Percentiles rank a stretch among this genome's conserved stretches.
Conservation (phyloP, 1,284 basidiomycete species). For the Moesziomyces sp. region DNA sequence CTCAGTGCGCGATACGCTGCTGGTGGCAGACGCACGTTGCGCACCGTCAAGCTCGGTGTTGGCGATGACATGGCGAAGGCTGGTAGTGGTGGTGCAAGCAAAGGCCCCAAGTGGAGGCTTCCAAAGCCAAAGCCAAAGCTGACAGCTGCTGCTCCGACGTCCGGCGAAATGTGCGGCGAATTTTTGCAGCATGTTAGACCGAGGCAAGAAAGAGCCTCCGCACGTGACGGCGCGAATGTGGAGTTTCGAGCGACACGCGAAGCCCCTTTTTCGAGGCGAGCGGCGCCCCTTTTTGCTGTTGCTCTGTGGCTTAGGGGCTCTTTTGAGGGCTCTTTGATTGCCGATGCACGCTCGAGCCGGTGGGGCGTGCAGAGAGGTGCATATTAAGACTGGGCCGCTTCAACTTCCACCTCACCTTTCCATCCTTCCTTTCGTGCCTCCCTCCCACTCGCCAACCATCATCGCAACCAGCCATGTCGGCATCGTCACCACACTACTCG, state of each 20-base stretch:
- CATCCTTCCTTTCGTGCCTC: constrained; percentile 1
- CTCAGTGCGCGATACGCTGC: constrained; percentile 10
- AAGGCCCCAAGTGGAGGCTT: not conserved
- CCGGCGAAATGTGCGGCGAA: constrained; percentile 12
- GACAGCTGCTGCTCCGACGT: not conserved
- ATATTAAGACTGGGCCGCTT: constrained; percentile 23
- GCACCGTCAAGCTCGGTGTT: constrained; percentile 6
- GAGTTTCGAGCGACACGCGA: constrained; percentile 11
- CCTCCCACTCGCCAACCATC: constrained; percentile 2
- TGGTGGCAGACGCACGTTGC: constrained; percentile 18
- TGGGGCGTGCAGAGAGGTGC: not conserved
- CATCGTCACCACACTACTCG: constrained; percentile 12
- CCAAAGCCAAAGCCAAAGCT: not conserved
- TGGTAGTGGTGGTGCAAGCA: too few species aligned
- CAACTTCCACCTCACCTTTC: constrained; percentile 27
- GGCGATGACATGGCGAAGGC: not conserved
- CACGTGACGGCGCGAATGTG: constrained; percentile 32
- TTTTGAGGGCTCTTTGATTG: too few species aligned
- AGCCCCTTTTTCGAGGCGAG: constrained; percentile 12
- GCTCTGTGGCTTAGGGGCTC: too few species aligned
- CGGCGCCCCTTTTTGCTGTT: not conserved
- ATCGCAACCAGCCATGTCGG: constrained; percentile 4
- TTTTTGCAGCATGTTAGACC: constrained; percentile 7
- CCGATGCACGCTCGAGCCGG: too few species aligned
- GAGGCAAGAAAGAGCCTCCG: not conserved